phyloP scores from a whole-genome alignment of 352 stramenopile genomes.

The Globisporangium takayamanum region DNA sequence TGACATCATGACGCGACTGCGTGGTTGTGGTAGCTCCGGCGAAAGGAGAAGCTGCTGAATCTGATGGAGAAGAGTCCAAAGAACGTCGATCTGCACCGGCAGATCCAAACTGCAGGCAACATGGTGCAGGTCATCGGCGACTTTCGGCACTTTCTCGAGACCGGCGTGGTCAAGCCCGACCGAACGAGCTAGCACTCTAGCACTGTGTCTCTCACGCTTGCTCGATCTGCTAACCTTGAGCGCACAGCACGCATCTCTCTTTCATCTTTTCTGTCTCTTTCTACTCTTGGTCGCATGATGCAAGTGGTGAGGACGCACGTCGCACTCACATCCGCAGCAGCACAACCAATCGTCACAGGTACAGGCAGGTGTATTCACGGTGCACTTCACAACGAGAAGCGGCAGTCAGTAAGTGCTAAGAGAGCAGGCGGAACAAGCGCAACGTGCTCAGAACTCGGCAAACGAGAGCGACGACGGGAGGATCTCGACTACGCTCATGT shows the following conservation, averaged over 20 bases:
- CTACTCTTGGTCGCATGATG: background rate
- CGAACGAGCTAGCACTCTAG: conserved; percentile 13
- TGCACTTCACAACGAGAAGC: too few species aligned
- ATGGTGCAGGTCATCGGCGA: conserved; percentile 78
- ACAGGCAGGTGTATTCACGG: too few species aligned
- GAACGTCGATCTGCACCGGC: conserved; percentile 78
- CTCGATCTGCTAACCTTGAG: too few species aligned
- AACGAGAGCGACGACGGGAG: conserved; percentile 25
- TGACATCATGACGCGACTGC: background rate
- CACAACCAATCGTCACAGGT: too few species aligned
- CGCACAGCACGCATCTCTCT: background rate
- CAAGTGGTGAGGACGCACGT: background rate
- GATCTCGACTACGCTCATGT: conserved; percentile 27
- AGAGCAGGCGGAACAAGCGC: too few species aligned
- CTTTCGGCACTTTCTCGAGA: conserved; percentile 80
- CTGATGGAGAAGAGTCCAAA: conserved; percentile 81
- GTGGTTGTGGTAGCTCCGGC: conserved; percentile 36
- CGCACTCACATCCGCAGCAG: background rate
- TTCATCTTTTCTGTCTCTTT: background rate
- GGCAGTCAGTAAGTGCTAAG: too few species aligned
- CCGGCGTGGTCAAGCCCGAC: conserved; percentile 31
- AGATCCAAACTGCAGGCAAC: conserved; percentile 83
- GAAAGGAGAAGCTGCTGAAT: conserved; percentile 81
- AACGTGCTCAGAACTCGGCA: conserved; percentile 25
- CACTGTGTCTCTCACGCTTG: background rate